Evolutionary conservation across 176 grass and related monocot species (phyloP), one percentile per base, ranked within the genome.

Genomic region (Triticum turgidum): DNA sequence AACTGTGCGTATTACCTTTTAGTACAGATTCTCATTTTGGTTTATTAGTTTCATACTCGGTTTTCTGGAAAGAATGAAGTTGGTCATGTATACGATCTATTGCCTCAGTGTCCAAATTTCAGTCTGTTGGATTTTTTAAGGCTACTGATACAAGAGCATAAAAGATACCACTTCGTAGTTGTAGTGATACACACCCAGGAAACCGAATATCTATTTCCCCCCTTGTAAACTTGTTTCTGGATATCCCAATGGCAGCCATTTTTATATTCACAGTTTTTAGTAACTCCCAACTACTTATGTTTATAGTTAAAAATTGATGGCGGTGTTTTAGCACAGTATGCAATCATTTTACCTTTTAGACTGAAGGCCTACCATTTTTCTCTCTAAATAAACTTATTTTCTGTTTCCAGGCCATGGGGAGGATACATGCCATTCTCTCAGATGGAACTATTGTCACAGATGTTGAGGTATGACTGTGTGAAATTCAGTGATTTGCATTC

Each of bases 401-500:
- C 21, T 86, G 21, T 76, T 85, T 90, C 73, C 69, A 95, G 96
- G 88, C 80, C 30, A 98, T 98, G 97, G 97, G 97, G 61, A 94
- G 92, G 77, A 98, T 98, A 83, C 97, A 98, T 91, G 94, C 94
- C 68, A 92, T 96, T 87, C 86, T 91, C 68, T 92, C 94, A 39
- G 89, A 96, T 91, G 94, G 94, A 69, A 93, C 88, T 34, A 44
- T 96, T 3, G 80, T 96, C 56, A 94, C 87, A 77, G 92, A 98
- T 88, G 86, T 98, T 62, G 97, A 98, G 76, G 97, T 98, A 92
- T 73, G 77, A 21, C 30, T 6, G 1, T 41, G 44, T 76, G 25
- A 54, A 14, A 76, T 30, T 32, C 25, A 18, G 73, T 21, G 24
- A 66, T 49, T 65, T 2, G 3, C 33, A 68, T 81, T 21, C 79